Conservation (phyloP, 352 stramenopile species). For the Phytophthora syringae region DNA sequence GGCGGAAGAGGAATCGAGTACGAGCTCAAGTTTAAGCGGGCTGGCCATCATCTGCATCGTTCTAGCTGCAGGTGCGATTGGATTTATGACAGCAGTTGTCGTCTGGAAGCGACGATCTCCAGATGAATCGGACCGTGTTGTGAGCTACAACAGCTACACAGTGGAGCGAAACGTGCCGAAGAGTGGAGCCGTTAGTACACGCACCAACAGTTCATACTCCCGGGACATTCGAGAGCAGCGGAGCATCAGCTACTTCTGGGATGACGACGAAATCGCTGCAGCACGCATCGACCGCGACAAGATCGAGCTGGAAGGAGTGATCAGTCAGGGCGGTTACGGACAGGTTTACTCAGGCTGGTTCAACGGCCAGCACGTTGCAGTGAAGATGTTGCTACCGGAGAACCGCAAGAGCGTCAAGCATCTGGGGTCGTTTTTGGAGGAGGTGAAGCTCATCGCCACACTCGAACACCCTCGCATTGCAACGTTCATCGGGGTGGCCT, state of each 20-base stretch:
- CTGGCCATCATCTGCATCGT: conserved; percentile 14
- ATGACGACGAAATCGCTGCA: conserved; percentile 33
- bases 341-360: conserved; percentile 31
- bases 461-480: conserved; percentile 35
- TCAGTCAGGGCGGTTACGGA: conserved; percentile 28
- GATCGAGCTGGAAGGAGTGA: conserved; percentile 28
- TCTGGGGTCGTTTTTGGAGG: conserved; percentile 29
- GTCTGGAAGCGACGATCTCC: conserved; percentile 25
- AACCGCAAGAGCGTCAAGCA: conserved; percentile 31
- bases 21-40: not conserved
- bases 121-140: not conserved
- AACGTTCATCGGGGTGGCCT: conserved; percentile 32
- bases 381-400: conserved; percentile 40
- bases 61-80: conserved; percentile 18
- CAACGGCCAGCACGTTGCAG: conserved; percentile 35
- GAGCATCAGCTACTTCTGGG: conserved; percentile 44
- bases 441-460: conserved; percentile 33
- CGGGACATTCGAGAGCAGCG: conserved; percentile 16
- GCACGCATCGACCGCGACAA: conserved; percentile 33
- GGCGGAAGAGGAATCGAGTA: not conserved
- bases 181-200: conserved; percentile 17
- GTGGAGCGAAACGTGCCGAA: conserved; percentile 18
- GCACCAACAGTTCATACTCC: conserved; percentile 27
- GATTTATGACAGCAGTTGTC: conserved; percentile 30
- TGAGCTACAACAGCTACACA: conserved; percentile 13